Conservation (phyloP, 345 rosid species). For the Hevea brasiliensis region DNA sequence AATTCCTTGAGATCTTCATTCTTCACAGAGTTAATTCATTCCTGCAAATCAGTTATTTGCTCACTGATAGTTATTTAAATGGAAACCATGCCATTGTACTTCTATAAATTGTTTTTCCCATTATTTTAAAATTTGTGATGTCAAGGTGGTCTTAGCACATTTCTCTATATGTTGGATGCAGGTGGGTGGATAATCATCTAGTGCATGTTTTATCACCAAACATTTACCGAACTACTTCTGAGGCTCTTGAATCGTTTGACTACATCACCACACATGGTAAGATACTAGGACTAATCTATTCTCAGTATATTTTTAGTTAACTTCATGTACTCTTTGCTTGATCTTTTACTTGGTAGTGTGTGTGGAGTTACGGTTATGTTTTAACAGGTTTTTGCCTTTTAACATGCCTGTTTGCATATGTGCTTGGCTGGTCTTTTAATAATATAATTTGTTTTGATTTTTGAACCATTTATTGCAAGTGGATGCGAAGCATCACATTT, state of each 20-base stretch:
- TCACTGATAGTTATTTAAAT: neutral
- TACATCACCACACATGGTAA: slow-evolving; percentile 88
- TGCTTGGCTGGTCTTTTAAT: neutral
- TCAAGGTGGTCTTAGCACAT: neutral
- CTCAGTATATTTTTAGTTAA: neutral
- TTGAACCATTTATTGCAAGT: neutral
- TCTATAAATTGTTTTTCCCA: neutral
- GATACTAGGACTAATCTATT: neutral
- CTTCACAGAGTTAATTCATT: neutral
- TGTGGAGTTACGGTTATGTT: neutral
- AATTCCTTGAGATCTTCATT: slow-evolving; percentile 1
- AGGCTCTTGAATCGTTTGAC: slow-evolving; percentile 88
- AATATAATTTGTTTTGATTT: neutral
- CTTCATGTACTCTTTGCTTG: neutral
- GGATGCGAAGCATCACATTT: neutral
- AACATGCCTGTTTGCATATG: neutral
- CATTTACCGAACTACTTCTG: slow-evolving; percentile 72
- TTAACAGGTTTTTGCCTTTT: neutral
- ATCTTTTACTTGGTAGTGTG: neutral
- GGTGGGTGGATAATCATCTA: slow-evolving; percentile 96
- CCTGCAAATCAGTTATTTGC: neutral
- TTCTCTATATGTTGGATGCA: slow-evolving; percentile 21
- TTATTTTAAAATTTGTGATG: neutral
- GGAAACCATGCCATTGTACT: neutral
- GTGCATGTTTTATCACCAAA: slow-evolving; percentile 92